Conservation (phyloP, 2,329 filamentous ascomycete species). For the Aspergillus brasiliensis region DNA sequence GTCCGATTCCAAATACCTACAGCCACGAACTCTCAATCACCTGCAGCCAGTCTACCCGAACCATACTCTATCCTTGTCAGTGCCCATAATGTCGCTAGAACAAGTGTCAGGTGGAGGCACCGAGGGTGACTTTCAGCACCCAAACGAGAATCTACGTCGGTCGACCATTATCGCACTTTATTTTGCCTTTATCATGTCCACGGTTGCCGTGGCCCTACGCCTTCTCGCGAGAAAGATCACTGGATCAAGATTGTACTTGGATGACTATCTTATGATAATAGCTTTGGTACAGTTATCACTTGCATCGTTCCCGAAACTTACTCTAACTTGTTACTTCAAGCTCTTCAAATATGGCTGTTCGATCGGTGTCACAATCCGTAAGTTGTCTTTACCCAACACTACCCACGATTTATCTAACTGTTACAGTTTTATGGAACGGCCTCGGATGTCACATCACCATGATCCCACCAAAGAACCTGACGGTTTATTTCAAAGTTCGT, state of each 20-base stretch:
- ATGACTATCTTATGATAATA: conserved; percentile 34
- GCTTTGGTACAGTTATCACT: conserved; percentile 25
- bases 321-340: conserved; percentile 8
- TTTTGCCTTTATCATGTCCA: conserved; percentile 30
- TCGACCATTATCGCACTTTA: conserved; percentile 27
- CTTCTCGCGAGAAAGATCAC: conserved; percentile 29
- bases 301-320: too few relatives aligned
- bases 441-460: conserved; percentile 32
- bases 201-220: conserved; percentile 29
- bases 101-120: conserved; percentile 12
- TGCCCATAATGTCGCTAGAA: conserved; percentile 22
- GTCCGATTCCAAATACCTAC: conserved; percentile 28
- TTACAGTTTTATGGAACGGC: conserved; percentile 29
- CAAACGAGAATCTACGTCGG: conserved; percentile 25
- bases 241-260: conserved; percentile 28
- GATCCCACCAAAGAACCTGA: conserved; percentile 27
- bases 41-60: conserved; percentile 5
- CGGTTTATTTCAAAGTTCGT: conserved; percentile 28
- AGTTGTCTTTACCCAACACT: conserved; percentile 11
- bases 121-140: conserved; percentile 29
- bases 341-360: conserved; percentile 36
- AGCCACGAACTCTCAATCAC: conserved; percentile 16
- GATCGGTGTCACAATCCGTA: conserved; percentile 27
- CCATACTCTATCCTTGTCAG: conserved; percentile 7
- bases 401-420: background rate